Conservation (phyloP, 768 basidiomycete genomes). For the Russula lepida region DNA sequence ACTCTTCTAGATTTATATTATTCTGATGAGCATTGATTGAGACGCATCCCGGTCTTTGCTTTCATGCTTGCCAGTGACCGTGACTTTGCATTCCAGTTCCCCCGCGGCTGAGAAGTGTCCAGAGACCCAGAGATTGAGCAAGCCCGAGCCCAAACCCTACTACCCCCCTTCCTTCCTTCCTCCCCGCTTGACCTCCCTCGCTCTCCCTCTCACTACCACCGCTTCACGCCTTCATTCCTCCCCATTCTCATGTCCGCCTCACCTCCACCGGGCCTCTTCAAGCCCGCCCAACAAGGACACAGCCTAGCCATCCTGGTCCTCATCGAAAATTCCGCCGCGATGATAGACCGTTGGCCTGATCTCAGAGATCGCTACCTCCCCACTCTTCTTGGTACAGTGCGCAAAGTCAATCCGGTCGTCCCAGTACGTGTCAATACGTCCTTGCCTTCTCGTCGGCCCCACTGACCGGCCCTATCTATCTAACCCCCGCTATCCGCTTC, state of each 20-base stretch:
- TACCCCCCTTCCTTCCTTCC: background rate
- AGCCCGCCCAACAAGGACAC: slow-evolving; percentile 15
- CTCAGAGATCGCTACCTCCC: slow-evolving; percentile 23
- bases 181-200: background rate
- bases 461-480: background rate
- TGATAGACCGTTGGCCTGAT: slow-evolving; percentile 21
- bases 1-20: slow-evolving; percentile 15
- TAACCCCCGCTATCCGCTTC: background rate
- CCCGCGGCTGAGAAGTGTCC: slow-evolving; percentile 13
- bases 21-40: slow-evolving; percentile 16
- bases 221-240: background rate
- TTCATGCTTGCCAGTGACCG: slow-evolving; percentile 5
- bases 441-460: background rate
- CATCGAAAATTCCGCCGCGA: slow-evolving; percentile 21
- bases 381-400: slow-evolving; percentile 21
- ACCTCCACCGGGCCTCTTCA: slow-evolving; percentile 18
- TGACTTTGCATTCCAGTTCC: slow-evolving; percentile 3
- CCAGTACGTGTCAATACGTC: slow-evolving; percentile 13
- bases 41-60: slow-evolving; percentile 9
- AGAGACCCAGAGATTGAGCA: slow-evolving; percentile 2
- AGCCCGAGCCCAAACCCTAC: slow-evolving; percentile 15
- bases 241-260: slow-evolving; percentile 10
- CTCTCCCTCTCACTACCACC: background rate
- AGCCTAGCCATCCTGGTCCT: slow-evolving; percentile 19
- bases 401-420: slow-evolving; percentile 19